These are phyloP conservation scores for Kazachstania psychrophila DNA, from an alignment of 805 yeast genomes.

Conservation along the genomic window DNA sequence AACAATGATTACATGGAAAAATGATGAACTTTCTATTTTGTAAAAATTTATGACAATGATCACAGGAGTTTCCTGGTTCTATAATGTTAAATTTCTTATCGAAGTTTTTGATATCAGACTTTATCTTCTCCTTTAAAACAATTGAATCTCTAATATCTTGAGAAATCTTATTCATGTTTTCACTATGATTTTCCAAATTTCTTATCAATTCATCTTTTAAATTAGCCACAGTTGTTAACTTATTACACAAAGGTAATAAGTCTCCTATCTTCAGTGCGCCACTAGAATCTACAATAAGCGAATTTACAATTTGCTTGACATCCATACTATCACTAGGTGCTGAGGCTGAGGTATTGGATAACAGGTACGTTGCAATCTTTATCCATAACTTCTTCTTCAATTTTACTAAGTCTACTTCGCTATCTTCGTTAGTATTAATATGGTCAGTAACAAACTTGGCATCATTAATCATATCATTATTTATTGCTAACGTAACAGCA, in stretches of 20 bases:
- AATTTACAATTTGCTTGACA: slow-evolving; percentile 27
- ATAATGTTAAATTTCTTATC: slow-evolving; percentile 53
- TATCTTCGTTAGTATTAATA: not conserved
- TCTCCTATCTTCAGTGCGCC: slow-evolving; percentile 64
- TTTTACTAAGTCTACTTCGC: slow-evolving; percentile 12
- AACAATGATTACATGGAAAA: slow-evolving; percentile 85
- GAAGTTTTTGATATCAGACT: slow-evolving; percentile 45
- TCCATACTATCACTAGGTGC: slow-evolving; percentile 9
- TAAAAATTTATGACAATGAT: slow-evolving; percentile 57
- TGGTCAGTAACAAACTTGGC: slow-evolving; percentile 19
- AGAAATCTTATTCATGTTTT: slow-evolving; percentile 53
- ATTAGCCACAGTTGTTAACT: slow-evolving; percentile 68
- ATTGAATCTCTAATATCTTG: slow-evolving; percentile 71
- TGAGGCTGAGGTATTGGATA: slow-evolving; percentile 10
- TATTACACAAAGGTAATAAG: slow-evolving; percentile 75
- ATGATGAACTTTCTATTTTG: slow-evolving; percentile 64
- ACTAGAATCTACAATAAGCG: slow-evolving; percentile 36
- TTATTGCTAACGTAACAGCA: slow-evolving; percentile 68
- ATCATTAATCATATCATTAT: slow-evolving; percentile 35
- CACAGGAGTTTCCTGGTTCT: slow-evolving; percentile 79
- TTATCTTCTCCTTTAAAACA: slow-evolving; percentile 48
- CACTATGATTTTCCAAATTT: slow-evolving; percentile 67
- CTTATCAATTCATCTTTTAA: slow-evolving; percentile 75
- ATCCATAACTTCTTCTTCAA: slow-evolving; percentile 68
- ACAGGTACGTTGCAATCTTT: slow-evolving; percentile 37